These are phyloP conservation scores for Geranium incanum DNA, from an alignment of 441 rosid species.

Conservation along the genomic window DNA sequence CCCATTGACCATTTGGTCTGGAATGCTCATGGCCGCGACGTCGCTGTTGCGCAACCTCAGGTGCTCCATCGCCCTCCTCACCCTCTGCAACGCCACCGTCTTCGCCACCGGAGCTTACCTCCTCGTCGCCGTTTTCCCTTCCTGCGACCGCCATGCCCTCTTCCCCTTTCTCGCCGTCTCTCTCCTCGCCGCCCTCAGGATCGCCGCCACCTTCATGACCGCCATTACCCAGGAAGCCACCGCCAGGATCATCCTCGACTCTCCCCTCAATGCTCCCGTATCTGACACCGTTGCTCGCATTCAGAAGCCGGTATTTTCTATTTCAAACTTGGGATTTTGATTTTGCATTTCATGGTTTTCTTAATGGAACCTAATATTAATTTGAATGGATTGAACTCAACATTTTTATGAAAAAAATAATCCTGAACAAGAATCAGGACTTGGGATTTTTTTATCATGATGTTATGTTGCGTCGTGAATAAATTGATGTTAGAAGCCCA, in stretches of 20 bases:
- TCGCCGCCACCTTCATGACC: constrained; percentile 42
- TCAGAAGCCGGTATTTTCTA: constrained; percentile 44
- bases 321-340: background rate
- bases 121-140: background rate
- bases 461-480: no score
- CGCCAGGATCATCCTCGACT: constrained; percentile 49
- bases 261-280: constrained; percentile 28
- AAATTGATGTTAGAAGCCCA: no score
- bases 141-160: background rate
- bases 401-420: background rate
- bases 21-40: background rate
- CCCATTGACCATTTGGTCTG: background rate
- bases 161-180: constrained; percentile 41
- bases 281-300: constrained; percentile 37
- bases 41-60: background rate
- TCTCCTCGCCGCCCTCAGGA: constrained; percentile 40
- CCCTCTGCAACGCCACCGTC: constrained; percentile 5
- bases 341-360: background rate
- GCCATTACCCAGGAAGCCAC: constrained; percentile 59
- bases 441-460: background rate
- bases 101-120: constrained; percentile 1
- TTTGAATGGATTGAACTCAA: background rate
- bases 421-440: background rate
- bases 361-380: no score
- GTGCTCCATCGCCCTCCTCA: background rate